A percentile compares a stretch with the other conserved stretches of the same genome.
Evolutionary conservation across 495 filamentous ascomycete genomes (phyloP).

Genomic region (Friedmanniomyces endolithicus): DNA sequence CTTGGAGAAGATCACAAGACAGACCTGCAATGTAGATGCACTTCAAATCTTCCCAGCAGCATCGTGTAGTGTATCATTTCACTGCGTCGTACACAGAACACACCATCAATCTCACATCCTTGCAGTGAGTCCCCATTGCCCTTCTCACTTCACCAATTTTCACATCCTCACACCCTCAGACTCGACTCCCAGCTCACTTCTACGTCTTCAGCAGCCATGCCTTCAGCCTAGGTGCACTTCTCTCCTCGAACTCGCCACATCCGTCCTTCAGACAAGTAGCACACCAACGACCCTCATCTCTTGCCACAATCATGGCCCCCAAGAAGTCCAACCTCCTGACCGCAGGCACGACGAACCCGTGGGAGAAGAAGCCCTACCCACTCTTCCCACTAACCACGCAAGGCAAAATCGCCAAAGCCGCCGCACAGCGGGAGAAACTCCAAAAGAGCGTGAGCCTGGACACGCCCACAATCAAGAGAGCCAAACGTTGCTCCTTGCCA

Average conservation of each 20-base stretch:
- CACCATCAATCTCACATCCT: no score
- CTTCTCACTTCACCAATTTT: no score
- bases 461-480: background rate
- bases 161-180: no score
- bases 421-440: background rate
- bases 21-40: no score
- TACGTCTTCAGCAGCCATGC: no score
- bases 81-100: no score
- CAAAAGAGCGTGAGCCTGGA: background rate
- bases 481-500: background rate
- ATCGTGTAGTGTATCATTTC: no score
- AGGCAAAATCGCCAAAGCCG: background rate
- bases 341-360: background rate
- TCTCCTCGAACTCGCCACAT: no score
- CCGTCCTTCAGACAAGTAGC: background rate
- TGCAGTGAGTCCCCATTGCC: no score
- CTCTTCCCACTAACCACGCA: background rate
- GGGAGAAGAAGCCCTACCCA: background rate
- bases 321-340: conserved; percentile 1
- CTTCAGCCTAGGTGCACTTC: no score
- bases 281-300: background rate
- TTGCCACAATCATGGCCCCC: background rate
- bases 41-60: no score
- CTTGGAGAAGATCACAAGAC: background rate
- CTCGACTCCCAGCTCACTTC: no score